Evolutionary conservation across 352 stramenopile species (phyloP).

Genomic region (Plasmopara muralis): DNA sequence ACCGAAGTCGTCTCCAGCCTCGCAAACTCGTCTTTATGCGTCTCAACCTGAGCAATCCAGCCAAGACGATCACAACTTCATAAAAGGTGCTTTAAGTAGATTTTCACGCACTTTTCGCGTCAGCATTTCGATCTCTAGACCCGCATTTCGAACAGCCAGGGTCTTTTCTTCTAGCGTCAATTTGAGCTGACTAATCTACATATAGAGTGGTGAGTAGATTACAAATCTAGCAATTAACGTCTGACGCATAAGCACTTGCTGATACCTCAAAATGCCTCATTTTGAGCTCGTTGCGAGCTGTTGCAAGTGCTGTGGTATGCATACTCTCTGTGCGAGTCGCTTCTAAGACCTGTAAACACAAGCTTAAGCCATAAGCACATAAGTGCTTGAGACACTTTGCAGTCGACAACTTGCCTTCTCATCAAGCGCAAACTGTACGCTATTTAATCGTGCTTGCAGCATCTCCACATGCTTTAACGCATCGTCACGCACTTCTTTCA

Average conservation of each 20-base stretch:
- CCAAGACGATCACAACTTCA: neutral
- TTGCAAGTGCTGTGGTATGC: constrained; percentile 42
- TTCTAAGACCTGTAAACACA: constrained; percentile 35
- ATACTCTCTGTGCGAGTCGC: constrained; percentile 43
- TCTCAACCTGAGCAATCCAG: constrained; percentile 33
- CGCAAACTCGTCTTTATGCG: constrained; percentile 64
- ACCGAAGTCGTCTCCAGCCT: constrained; percentile 61
- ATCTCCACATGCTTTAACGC: constrained; percentile 54
- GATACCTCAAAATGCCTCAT: constrained; percentile 74
- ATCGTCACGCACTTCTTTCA: constrained; percentile 57
- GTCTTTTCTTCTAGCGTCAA: constrained; percentile 53
- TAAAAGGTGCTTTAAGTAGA: neutral
- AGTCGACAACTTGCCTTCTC: constrained; percentile 32
- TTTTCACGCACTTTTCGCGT: constrained; percentile 43
- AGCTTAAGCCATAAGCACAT: neutral
- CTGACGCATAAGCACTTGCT: neutral
- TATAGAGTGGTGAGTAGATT: neutral
- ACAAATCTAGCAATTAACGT: neutral
- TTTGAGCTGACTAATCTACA: constrained; percentile 55
- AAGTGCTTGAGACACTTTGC: neutral
- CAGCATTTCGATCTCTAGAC: constrained; percentile 60
- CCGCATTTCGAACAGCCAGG: constrained; percentile 23
- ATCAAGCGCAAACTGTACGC: constrained; percentile 38
- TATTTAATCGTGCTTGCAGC: constrained; percentile 41
- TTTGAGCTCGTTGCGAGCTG: constrained; percentile 58